Evolutionary conservation across 2,329 filamentous ascomycete species (phyloP), one percentile per base, ranked within the genome.

Genomic region (Aspergillus clavatus): DNA sequence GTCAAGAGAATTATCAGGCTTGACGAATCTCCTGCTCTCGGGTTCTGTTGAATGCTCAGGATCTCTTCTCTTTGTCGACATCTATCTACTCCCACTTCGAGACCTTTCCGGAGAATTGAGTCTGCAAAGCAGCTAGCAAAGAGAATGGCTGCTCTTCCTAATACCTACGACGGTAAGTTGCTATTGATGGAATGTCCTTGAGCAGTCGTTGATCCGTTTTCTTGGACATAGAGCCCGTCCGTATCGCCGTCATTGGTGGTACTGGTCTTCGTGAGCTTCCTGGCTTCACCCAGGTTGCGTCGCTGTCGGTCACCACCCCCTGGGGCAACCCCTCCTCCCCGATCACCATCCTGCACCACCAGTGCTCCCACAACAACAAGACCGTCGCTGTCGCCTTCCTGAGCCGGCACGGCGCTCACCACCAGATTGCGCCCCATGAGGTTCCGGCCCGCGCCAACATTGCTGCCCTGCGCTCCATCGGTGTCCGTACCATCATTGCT

Each of bases 371-470:
- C 51, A 81, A 74, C 42, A 74, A 76, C 57, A 73, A 77, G 56
- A 72, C 74, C 6, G 77, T 81, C 38, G 76, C 80, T 11, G 73
- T 98, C 52, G 93, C 93, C 45, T 98, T 98, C 76, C 81, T 98
- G 57, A 89, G 90, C 52, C 89, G 93, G 36, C 93, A 98, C 71
- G 93, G 93, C 55, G 67, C 82, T 10, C 78, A 93, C 79, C 93
- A 98, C 74, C 81, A 96, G 70, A 78, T 87, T 56, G 89, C 90
- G 5, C 93, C 93, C 0, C 90, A 96, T 65, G 93, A 98, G 72
- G 87, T 98, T n/a, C 89, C 90, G 48, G 81, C 84, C 55, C 88
- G 88, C 53, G 93, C 93, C 70, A 98, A 97, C 75, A 95, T 98
- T 61, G 91, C 93, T n/a, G 93, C 93, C n/a, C 78, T 98, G 52